phyloP scores from a whole-genome alignment of 2,329 filamentous ascomycete genomes.

The Fusarium robinianum region DNA sequence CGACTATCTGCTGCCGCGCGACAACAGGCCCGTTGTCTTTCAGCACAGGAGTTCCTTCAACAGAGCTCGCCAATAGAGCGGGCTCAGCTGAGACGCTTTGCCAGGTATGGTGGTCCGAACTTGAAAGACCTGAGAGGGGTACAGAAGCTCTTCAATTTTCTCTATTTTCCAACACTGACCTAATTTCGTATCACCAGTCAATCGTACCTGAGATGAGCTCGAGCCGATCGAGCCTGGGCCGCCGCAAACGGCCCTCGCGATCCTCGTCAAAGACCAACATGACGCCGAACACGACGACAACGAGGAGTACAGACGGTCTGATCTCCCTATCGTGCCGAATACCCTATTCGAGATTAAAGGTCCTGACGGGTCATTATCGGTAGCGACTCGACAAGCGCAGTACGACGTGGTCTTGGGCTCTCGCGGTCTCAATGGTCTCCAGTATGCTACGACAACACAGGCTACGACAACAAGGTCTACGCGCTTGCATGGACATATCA shows the following conservation, averaged over 20 bases:
- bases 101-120: conserved; percentile 12
- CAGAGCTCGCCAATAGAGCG: conserved; percentile 1
- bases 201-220: conserved; percentile 9
- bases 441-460: conserved; percentile 38
- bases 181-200: neutral
- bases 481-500: conserved; percentile 46
- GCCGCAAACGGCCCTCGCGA: conserved; percentile 14
- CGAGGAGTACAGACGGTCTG: conserved; percentile 17
- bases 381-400: conserved; percentile 41
- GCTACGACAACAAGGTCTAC: conserved; percentile 46
- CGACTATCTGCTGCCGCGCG: conserved; percentile 2
- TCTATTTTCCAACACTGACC: neutral
- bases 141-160: neutral
- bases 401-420: conserved; percentile 45
- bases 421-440: conserved; percentile 43
- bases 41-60: conserved; percentile 3
- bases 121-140: conserved; percentile 10
- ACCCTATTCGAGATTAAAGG: conserved; percentile 26
- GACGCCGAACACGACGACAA: conserved; percentile 12
- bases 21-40: conserved; percentile 1
- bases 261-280: conserved; percentile 6
- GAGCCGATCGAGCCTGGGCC: conserved; percentile 13
- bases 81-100: conserved; percentile 5
- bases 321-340: conserved; percentile 22
- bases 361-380: conserved; percentile 36